phyloP scores from a whole-genome alignment of 805 yeast species.

The Ogataea methanolica region DNA sequence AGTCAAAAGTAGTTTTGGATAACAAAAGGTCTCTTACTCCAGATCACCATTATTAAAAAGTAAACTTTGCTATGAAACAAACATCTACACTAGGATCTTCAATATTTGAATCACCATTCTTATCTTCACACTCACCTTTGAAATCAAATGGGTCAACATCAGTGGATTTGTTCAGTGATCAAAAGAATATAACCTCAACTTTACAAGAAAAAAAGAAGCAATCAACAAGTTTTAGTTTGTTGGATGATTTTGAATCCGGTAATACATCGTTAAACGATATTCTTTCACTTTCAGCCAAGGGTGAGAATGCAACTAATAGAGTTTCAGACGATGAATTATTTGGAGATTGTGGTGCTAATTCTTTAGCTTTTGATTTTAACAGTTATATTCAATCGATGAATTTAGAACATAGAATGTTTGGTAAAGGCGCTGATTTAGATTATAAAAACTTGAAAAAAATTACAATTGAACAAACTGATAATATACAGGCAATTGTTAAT shows the following conservation, averaged over 20 bases:
- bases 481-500: constrained; percentile 1
- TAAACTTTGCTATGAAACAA: constrained; percentile 10
- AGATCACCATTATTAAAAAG: too few species aligned
- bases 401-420: constrained; percentile 10
- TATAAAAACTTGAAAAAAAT: constrained; percentile 17
- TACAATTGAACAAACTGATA: constrained; percentile 11
- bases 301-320: neutral
- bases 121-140: constrained; percentile 8
- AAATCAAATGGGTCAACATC: neutral
- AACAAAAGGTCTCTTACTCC: too few species aligned
- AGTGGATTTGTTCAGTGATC: constrained; percentile 1
- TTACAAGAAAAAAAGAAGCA: constrained; percentile 1
- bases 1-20: too few species aligned
- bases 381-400: constrained; percentile 19
- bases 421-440: constrained; percentile 16
- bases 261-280: constrained; percentile 22
- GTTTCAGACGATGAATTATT: neutral
- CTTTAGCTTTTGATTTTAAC: constrained; percentile 22
- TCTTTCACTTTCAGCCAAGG: neutral
- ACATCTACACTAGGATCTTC: constrained; percentile 11
- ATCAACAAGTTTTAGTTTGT: constrained; percentile 10
- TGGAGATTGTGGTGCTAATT: neutral
- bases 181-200: neutral
- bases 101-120: constrained; percentile 19
- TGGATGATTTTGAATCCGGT: constrained; percentile 28